Conservation (phyloP, 148 eudicot genomes). For the Cornus florida region DNA sequence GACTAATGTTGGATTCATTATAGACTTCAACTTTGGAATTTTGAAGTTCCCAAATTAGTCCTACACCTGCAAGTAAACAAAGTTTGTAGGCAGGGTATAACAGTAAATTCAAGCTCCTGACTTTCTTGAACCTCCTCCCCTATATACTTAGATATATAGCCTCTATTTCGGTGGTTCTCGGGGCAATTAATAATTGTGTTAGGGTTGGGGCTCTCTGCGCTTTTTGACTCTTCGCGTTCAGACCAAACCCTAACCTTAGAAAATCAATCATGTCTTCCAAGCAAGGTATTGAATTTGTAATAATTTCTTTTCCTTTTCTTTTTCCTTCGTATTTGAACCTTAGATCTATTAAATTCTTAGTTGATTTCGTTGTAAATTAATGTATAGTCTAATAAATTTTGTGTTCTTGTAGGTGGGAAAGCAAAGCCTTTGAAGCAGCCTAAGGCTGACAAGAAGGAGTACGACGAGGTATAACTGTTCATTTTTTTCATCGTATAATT, state of each 20-base stretch:
- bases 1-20: too few species aligned
- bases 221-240: not conserved
- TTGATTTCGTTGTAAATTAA: too few species aligned
- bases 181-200: not conserved
- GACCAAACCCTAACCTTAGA: slow-evolving; percentile 44
- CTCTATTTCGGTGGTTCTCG: not conserved
- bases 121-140: not conserved
- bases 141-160: not conserved
- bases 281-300: slow-evolving; percentile 38
- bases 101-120: not conserved
- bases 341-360: not conserved
- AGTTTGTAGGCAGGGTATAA: not conserved
- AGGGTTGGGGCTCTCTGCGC: slow-evolving; percentile 15
- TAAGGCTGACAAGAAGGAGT: slow-evolving; percentile 71
- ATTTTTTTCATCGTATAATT: not conserved
- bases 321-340: not conserved
- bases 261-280: slow-evolving; percentile 50
- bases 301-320: not conserved
- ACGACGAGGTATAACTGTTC: slow-evolving; percentile 56
- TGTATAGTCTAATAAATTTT: not conserved
- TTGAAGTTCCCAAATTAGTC: not conserved
- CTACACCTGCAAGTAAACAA: not conserved
- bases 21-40: not conserved
- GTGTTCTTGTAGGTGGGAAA: slow-evolving; percentile 62
- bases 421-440: slow-evolving; percentile 95